Evolutionary conservation across 2,329 filamentous ascomycete species (phyloP).

Genomic region (Trichoderma cornu-damae): DNA sequence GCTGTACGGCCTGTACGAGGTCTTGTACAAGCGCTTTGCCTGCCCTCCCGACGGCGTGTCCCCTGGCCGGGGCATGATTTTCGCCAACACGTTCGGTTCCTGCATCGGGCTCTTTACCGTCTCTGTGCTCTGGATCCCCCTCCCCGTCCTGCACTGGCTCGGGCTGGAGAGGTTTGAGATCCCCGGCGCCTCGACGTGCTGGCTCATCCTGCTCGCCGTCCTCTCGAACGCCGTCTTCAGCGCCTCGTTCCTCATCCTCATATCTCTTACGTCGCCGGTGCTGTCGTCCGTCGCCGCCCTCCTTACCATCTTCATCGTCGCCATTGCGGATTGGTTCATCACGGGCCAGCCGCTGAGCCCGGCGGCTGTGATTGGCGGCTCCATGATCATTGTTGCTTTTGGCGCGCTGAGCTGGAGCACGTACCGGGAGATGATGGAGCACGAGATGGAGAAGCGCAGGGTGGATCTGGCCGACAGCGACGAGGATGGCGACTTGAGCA

Average conservation of each 20-base stretch:
- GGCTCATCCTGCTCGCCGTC: conserved; percentile 74
- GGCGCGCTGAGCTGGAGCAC: conserved; percentile 84
- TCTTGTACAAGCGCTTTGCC: conserved; percentile 87
- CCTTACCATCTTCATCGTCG: conserved; percentile 94
- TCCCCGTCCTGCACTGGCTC: conserved; percentile 74
- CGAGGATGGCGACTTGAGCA: conserved; percentile 40
- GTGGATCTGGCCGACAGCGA: conserved; percentile 45
- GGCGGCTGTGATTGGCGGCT: conserved; percentile 74
- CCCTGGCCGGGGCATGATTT: conserved; percentile 86
- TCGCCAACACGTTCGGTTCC: conserved; percentile 87
- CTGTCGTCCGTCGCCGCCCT: conserved; percentile 88
- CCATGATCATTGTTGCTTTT: conserved; percentile 85
- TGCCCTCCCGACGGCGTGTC: conserved; percentile 87
- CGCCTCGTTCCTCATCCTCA: conserved; percentile 86
- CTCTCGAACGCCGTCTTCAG: conserved; percentile 88
- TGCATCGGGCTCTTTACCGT: conserved; percentile 85
- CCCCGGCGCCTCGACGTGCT: conserved; percentile 70
- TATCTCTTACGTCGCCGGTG: conserved; percentile 87
- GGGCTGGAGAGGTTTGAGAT: conserved; percentile 80
- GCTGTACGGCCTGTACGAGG: conserved; percentile 94
- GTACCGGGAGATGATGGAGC: conserved; percentile 87
- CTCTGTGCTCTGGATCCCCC: conserved; percentile 81
- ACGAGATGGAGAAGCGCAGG: conserved; percentile 56
- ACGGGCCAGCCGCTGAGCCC: conserved; percentile 70
- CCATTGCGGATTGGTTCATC: conserved; percentile 80